Base-by-base conservation (phyloP, 2,329 filamentous ascomycete genomes). In the Penicillium aurantiogriseum region DNA sequence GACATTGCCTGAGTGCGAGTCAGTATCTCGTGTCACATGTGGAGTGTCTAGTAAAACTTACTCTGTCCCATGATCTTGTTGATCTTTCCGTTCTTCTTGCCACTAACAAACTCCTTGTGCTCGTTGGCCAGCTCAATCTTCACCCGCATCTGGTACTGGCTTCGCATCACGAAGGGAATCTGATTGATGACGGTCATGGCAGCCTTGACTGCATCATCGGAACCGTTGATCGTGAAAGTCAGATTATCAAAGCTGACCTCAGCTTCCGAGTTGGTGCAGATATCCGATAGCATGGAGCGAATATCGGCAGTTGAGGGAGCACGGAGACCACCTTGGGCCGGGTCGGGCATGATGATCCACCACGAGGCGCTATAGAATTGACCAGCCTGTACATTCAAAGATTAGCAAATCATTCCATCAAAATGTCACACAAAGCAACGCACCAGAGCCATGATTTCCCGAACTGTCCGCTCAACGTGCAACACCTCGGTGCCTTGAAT, bases 21-120 rank as follows among this genome's bases (percentile, higher is more conserved):
- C 36, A 59, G 54, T 25, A 39, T 40, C 48, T 53, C 17, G 10
- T 33, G 38, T 10, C 71, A 56, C 29, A 36, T 13, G 10, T 45
- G 33, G 2, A 2, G 31, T 17, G 36, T 19, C 35, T 67, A 29
- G 13, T 23, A n/a, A 17, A n/a, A 72, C 81, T 64, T 76, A 85
- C 92, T 97, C 76, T 97, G 93, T 25, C 93, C 94, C 94, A 99
- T 99, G 70, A 99, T 99, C 82, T 99, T 99, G 83, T 99, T 99
- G 77, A 99, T 99, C 80, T 99, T 99, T 76, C 94, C 94, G 69
- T 99, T 99, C 82, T 99, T 99, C 83, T 99, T 99, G 67, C 94
- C 94, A 67, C 92, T 97, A 56, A 99, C 94, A 73, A 99, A 99
- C 72, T 99, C 94, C 77, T 99, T 99, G 81, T 99, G 94, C 79